Evolutionary conservation across 139 green algal genomes (phyloP).

Genomic region (Haematococcus sp.): DNA sequence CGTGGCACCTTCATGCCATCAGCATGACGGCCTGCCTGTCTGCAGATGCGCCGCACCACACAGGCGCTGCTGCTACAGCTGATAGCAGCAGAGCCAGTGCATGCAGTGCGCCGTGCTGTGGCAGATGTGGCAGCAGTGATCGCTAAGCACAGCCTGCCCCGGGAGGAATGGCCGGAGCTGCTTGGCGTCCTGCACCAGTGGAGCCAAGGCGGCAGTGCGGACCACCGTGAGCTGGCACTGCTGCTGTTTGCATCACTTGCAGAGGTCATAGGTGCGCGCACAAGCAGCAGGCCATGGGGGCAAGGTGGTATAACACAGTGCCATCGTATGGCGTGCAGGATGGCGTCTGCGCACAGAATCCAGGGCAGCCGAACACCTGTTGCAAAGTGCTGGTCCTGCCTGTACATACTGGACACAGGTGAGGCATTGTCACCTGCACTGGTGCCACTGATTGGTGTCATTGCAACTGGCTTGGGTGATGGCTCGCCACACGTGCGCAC

Average conservation of each 20-base stretch:
- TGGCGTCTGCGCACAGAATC: no score
- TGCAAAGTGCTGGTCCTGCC: no score
- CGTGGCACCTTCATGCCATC: background rate
- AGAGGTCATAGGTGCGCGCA: conserved; percentile 56
- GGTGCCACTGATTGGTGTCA: conserved; percentile 35
- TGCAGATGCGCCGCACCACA: background rate
- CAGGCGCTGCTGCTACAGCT: conserved; percentile 55
- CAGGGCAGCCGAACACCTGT: conserved; percentile 25
- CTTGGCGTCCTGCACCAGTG: conserved; percentile 57
- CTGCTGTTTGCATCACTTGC: conserved; percentile 60
- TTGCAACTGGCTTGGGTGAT: conserved; percentile 47
- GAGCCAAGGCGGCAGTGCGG: conserved; percentile 20
- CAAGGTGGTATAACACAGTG: no score
- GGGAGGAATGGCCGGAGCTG: conserved; percentile 54
- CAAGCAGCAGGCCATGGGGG: no score
- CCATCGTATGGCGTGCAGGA: no score
- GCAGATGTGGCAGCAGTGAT: conserved; percentile 50
- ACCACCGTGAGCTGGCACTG: conserved; percentile 62
- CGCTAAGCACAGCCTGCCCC: conserved; percentile 54
- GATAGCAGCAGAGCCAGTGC: conserved; percentile 45
- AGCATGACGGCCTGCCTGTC: no score
- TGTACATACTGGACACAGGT: conserved; percentile 13
- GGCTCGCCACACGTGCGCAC: conserved; percentile 33
- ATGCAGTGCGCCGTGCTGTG: conserved; percentile 50
- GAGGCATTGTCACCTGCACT: conserved; percentile 36